These are phyloP conservation scores for Scleroderma bovista DNA, from an alignment of 768 basidiomycete genomes.

Conservation along the genomic window DNA sequence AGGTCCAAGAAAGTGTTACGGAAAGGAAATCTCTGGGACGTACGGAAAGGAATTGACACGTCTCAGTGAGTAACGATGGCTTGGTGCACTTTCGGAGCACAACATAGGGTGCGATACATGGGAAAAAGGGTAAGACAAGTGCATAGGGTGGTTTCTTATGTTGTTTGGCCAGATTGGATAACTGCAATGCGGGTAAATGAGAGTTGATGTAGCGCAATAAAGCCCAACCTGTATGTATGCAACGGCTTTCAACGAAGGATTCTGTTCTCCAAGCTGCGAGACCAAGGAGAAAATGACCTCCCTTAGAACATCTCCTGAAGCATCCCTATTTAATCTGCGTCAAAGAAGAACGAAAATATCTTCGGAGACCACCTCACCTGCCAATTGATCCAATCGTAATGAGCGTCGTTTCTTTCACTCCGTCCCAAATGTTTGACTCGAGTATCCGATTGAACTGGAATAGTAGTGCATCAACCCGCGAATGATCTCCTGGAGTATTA, in stretches of 20 bases:
- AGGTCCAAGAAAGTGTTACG: slow-evolving; percentile 54
- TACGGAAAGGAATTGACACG: slow-evolving; percentile 63
- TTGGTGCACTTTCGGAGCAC: slow-evolving; percentile 52
- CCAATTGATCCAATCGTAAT: slow-evolving; percentile 55
- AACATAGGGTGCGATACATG: slow-evolving; percentile 60
- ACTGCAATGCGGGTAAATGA: slow-evolving; percentile 33
- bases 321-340: slow-evolving; percentile 33
- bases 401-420: slow-evolving; percentile 58
- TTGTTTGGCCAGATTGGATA: slow-evolving; percentile 50
- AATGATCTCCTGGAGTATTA: slow-evolving; percentile 26
- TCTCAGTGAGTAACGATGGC: slow-evolving; percentile 54
- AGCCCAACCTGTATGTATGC: slow-evolving; percentile 60
- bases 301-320: slow-evolving; percentile 48
- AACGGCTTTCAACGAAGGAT: slow-evolving; percentile 62
- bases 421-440: slow-evolving; percentile 35
- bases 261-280: slow-evolving; percentile 59
- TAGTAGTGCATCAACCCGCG: slow-evolving; percentile 37
- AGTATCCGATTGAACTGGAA: slow-evolving; percentile 44
- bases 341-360: not conserved
- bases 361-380: slow-evolving; percentile 23
- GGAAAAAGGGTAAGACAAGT: slow-evolving; percentile 65
- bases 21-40: slow-evolving; percentile 55
- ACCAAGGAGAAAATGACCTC: slow-evolving; percentile 59
- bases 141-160: slow-evolving; percentile 60
- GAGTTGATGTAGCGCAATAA: not conserved